phyloP scores from a whole-genome alignment of 306 rosid genomes.

The Begonia peltatifolia region DNA sequence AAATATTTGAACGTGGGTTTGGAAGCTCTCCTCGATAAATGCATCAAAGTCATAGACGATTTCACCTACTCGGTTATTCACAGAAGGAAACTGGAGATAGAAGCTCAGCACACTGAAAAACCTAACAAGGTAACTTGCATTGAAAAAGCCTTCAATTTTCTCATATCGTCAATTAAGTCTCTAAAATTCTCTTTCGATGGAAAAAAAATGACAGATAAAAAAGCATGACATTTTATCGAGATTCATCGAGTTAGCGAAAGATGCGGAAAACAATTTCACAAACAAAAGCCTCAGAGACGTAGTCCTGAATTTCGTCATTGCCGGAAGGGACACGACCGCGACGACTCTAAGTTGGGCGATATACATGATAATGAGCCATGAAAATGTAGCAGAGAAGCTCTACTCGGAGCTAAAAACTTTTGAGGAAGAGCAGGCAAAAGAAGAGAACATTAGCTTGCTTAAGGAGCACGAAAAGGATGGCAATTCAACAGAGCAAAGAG shows the following conservation, averaged over 20 bases:
- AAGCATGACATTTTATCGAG: constrained; percentile 82
- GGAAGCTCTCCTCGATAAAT: constrained; percentile 68
- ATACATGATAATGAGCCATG: constrained; percentile 61
- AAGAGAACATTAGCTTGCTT: constrained; percentile 31
- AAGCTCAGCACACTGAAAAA: constrained; percentile 17
- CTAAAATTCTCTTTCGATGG: background rate
- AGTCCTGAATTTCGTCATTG: constrained; percentile 85
- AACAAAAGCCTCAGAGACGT: constrained; percentile 80
- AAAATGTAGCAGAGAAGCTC: constrained; percentile 61
- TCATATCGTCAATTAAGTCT: background rate
- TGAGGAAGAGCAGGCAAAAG: constrained; percentile 52
- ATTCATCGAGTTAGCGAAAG: constrained; percentile 59
- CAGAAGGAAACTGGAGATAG: constrained; percentile 68
- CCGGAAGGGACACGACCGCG: constrained; percentile 94
- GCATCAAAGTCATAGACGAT: constrained; percentile 57
- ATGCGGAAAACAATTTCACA: constrained; percentile 29
- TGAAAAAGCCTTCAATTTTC: background rate
- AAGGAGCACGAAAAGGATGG: constrained; percentile 32
- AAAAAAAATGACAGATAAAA: constrained; percentile 40
- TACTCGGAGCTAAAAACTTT: constrained; percentile 50
- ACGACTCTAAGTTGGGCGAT: constrained; percentile 91
- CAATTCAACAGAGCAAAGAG: constrained; percentile 47
- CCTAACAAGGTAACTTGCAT: constrained; percentile 32
- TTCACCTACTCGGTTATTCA: constrained; percentile 77
- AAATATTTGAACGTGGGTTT: constrained; percentile 53